A percentile compares a stretch with the other conserved stretches of the same genome.
phyloP scores from a whole-genome alignment of 2,329 filamentous ascomycete genomes.

The Fusarium duplospermum region DNA sequence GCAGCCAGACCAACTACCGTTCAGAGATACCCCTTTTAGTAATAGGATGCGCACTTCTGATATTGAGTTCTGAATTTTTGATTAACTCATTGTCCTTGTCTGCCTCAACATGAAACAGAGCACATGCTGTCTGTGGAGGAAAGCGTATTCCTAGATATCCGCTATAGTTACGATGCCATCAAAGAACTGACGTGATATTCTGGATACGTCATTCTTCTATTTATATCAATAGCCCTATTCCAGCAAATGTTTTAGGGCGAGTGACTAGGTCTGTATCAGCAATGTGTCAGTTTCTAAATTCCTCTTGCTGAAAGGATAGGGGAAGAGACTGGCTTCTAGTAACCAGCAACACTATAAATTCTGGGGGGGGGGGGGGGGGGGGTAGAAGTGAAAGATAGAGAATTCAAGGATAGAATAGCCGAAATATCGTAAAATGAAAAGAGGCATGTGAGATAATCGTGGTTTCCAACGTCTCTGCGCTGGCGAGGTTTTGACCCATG shows the following conservation, averaged over 20 bases:
- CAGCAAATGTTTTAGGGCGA: neutral
- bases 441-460: neutral
- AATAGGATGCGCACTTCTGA: neutral
- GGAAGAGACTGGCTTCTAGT: neutral
- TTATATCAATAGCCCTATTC: neutral
- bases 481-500: neutral
- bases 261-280: neutral
- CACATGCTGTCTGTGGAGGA: neutral
- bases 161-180: too few relatives aligned
- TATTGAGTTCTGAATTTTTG: neutral
- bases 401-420: neutral
- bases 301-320: neutral
- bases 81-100: neutral
- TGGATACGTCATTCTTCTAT: neutral
- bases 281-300: neutral
- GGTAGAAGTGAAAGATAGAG: neutral
- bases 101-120: neutral
- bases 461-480: neutral
- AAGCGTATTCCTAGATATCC: neutral
- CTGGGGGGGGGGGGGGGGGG: too few relatives aligned
- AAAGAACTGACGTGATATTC: neutral
- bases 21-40: neutral
- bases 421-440: neutral
- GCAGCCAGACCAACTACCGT: neutral
- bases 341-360: neutral